phyloP scores from a whole-genome alignment of 305 asterid genomes.

The Fraxinus paxiana region DNA sequence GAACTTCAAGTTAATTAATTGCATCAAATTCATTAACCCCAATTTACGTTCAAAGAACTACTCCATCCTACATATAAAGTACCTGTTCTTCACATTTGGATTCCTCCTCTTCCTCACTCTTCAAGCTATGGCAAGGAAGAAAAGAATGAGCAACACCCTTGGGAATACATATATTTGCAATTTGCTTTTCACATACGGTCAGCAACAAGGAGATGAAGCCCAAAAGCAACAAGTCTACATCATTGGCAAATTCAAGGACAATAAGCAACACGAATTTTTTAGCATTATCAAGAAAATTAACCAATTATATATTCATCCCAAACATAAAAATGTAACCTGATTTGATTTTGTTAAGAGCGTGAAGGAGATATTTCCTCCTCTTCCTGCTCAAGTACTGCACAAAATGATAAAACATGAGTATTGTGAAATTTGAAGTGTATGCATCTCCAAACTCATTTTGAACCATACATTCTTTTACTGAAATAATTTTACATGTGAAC shows the following conservation, averaged over 20 bases:
- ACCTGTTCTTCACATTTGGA: conserved; percentile 51
- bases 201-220: conserved; percentile 69
- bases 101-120: conserved; percentile 36
- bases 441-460: neutral
- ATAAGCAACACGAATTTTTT: neutral
- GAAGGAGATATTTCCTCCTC: conserved; percentile 50
- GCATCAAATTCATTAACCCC: neutral
- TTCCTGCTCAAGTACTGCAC: conserved; percentile 53
- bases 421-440: neutral
- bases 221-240: conserved; percentile 65
- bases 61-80: neutral
- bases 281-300: neutral
- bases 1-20: neutral
- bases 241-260: neutral
- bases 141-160: conserved; percentile 40
- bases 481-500: neutral
- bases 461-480: neutral
- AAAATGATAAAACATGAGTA: neutral
- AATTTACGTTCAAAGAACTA: neutral
- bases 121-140: conserved; percentile 53
- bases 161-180: conserved; percentile 55
- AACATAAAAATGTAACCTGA: conserved; percentile 39
- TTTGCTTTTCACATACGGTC: conserved; percentile 44
- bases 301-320: neutral
- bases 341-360: conserved; percentile 57